phyloP scores from a whole-genome alignment of 495 filamentous ascomycete genomes.

The Aspergillus leporis region DNA sequence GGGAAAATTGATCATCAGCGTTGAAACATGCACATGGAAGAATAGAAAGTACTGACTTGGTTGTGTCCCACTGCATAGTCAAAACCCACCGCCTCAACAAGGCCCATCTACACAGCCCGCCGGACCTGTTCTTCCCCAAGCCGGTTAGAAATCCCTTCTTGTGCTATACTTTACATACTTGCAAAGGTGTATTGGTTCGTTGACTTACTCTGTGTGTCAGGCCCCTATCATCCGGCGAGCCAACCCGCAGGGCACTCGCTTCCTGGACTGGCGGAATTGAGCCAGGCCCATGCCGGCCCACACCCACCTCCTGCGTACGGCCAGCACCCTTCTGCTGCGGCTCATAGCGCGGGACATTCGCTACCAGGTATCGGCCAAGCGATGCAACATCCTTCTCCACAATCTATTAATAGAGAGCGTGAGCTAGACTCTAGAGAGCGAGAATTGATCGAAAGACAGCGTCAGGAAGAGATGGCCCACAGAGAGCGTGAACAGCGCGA shows the following conservation, averaged over 20 bases:
- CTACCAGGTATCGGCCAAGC: constrained; percentile 54
- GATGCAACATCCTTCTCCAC: constrained; percentile 54
- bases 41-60: constrained; percentile 16
- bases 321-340: constrained; percentile 42
- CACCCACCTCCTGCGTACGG: constrained; percentile 52
- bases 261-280: constrained; percentile 51
- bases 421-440: constrained; percentile 53
- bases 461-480: constrained; percentile 59
- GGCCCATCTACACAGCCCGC: constrained; percentile 48
- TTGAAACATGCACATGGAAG: background rate
- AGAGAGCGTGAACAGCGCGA: constrained; percentile 68
- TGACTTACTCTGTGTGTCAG: constrained; percentile 30
- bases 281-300: constrained; percentile 49
- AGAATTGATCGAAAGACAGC: constrained; percentile 49
- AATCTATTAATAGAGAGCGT: constrained; percentile 51
- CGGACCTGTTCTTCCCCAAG: constrained; percentile 50
- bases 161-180: background rate
- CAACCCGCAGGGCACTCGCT: constrained; percentile 53
- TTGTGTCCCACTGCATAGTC: constrained; percentile 28
- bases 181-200: constrained; percentile 8
- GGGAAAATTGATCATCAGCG: background rate
- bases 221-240: constrained; percentile 42
- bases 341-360: constrained; percentile 48
- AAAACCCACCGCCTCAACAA: constrained; percentile 49
- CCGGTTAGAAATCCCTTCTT: constrained; percentile 38